phyloP scores from a whole-genome alignment of 306 rosid genomes.

The Sophora flavescens region DNA sequence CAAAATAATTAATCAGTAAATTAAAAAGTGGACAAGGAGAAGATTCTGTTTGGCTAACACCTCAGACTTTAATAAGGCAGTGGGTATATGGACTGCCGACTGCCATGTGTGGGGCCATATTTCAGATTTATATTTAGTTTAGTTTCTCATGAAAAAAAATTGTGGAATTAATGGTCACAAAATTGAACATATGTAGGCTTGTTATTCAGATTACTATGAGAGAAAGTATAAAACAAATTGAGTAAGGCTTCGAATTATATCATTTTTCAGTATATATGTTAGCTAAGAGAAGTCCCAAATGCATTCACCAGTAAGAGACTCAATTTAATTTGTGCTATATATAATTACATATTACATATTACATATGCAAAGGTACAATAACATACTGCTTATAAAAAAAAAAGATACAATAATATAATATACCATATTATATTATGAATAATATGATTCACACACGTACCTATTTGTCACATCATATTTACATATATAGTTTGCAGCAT shows the following conservation, averaged over 20 bases:
- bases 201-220: background rate
- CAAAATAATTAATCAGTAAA: background rate
- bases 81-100: constrained; percentile 9
- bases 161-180: constrained; percentile 1
- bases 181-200: background rate
- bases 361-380: background rate
- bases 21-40: constrained; percentile 24
- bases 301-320: background rate
- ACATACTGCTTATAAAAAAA: background rate
- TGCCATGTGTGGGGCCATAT: constrained; percentile 11
- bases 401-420: too few species aligned
- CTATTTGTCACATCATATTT: too few species aligned
- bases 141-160: background rate
- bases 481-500: too few species aligned
- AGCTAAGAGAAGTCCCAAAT: background rate
- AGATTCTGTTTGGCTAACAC: constrained; percentile 42
- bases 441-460: too few species aligned
- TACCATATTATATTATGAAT: background rate
- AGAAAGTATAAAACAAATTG: background rate
- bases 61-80: constrained; percentile 23
- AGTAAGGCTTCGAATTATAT: background rate
- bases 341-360: too few species aligned
- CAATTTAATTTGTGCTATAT: background rate
- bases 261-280: background rate
- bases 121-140: background rate